Base-by-base conservation (phyloP, 805 yeast genomes). In the Lachancea cidri region DNA sequence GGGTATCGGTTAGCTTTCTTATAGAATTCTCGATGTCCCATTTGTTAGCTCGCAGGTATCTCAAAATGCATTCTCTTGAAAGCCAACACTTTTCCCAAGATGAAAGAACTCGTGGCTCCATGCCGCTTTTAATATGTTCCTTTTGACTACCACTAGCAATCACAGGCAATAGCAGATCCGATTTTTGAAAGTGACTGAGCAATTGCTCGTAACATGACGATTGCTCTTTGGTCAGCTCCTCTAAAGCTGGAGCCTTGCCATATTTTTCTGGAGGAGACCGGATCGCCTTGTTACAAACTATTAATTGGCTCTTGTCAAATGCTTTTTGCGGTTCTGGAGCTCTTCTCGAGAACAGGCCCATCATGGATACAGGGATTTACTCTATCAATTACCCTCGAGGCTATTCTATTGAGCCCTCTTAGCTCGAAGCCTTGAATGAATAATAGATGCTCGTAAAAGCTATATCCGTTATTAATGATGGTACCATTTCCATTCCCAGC, bases 11-110 rank as follows among this genome's bases (percentile, higher is more conserved):
- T 8, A 76, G 54, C 41, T 75, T 57, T 42, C 70, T 67, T 18
- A 71, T 68, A 3, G 79, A 68, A 5, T 62, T 58, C 7, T 66
- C 65, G 0, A 52, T 53, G 43, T 71, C 64, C 78, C 80, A 75
- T 46, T 74, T 74, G 32, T 73, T 63, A 6, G 80, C 80, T 32
- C 77, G 59, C 35, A 76, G 60, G 46, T 73, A 76, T 42, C 81
- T 57, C 38, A 73, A 52, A 25, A 76, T 64, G 49, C 81, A 74
- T 51, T 76, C 81, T 49, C 71, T 67, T 4, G 79, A 70, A 39
- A 76, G 42, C 64, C 66, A 64, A 29, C 47, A 51, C 40, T 53
- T 60, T 36, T 63, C 67, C 47, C 57, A 52, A 2, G 58, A 52
- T 17, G 43, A 43, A 34, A 39, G 24, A 43, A 41, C 22, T 46